A percentile compares a stretch with the other conserved stretches of the same genome.
These are phyloP conservation scores for Serendipita vermifera DNA, from an alignment of 768 basidiomycete species.

Conservation along the genomic window DNA sequence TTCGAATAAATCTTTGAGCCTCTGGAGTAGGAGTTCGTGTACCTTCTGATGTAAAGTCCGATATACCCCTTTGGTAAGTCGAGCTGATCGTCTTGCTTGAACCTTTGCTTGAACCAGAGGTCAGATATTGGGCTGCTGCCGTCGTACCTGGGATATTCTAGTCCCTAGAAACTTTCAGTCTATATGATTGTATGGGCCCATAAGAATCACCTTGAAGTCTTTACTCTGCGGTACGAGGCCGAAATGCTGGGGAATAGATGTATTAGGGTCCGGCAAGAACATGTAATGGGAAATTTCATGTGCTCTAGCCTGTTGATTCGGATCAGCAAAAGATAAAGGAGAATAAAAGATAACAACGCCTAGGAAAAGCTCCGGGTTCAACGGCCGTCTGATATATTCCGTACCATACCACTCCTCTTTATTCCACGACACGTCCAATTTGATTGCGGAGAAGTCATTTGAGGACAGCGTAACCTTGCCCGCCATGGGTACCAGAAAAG, in stretches of 20 bases:
- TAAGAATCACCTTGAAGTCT: neutral
- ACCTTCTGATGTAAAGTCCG: slow-evolving; percentile 67
- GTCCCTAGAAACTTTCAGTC: too few species aligned
- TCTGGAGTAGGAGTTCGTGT: slow-evolving; percentile 14
- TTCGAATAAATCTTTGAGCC: neutral
- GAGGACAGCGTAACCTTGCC: slow-evolving; percentile 68
- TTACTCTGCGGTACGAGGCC: slow-evolving; percentile 60
- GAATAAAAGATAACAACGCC: slow-evolving; percentile 30
- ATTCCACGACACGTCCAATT: slow-evolving; percentile 39
- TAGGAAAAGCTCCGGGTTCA: slow-evolving; percentile 54
- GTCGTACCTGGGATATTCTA: too few species aligned
- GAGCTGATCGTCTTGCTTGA: slow-evolving; percentile 95
- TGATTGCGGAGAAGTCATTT: slow-evolving; percentile 43
- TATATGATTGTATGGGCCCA: slow-evolving; percentile 25
- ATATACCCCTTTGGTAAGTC: slow-evolving; percentile 85
- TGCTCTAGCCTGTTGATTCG: slow-evolving; percentile 55
- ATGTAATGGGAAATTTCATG: slow-evolving; percentile 55
- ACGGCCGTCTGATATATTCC: slow-evolving; percentile 57
- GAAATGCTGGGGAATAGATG: slow-evolving; percentile 80
- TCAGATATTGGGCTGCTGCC: slow-evolving; percentile 60
- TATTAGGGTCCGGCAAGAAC: slow-evolving; percentile 70
- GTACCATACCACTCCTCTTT: slow-evolving; percentile 92
- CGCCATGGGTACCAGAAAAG: slow-evolving; percentile 38
- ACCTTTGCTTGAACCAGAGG: slow-evolving; percentile 73
- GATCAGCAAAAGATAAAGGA: too few species aligned